A percentile compares a stretch with the other conserved stretches of the same genome.
These are phyloP conservation scores for Nannochloris sp. DNA, from an alignment of 139 green algal species.

Conservation along the genomic window DNA sequence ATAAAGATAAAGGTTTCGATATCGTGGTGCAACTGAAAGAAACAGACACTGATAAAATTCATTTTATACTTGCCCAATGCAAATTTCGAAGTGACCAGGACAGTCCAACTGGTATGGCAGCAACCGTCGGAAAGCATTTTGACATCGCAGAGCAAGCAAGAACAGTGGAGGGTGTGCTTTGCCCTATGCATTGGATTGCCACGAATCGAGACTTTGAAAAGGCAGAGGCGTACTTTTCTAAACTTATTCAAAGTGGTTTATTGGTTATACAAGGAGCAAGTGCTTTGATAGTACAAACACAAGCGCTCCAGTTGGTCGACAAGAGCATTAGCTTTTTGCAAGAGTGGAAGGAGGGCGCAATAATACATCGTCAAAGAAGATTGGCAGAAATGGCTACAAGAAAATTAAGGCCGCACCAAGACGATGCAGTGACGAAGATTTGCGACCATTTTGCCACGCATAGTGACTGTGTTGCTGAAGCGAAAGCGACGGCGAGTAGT, in stretches of 20 bases:
- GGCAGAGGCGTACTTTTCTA: neutral
- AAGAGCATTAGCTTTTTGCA: no score
- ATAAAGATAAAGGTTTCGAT: neutral
- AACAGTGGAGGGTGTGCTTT: neutral
- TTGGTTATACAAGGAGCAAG: neutral
- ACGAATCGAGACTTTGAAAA: neutral
- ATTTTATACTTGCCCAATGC: constrained; percentile 3
- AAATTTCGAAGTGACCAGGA: neutral
- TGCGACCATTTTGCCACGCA: neutral
- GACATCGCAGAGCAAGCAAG: neutral
- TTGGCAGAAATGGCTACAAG: no score
- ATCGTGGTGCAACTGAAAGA: neutral
- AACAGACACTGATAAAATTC: neutral
- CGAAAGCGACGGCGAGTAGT: neutral
- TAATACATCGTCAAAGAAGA: no score
- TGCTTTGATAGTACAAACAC: neutral
- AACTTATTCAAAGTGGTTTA: neutral
- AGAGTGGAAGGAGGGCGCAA: no score
- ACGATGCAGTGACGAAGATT: neutral
- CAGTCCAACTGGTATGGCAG: neutral
- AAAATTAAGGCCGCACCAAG: neutral
- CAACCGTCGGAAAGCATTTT: neutral
- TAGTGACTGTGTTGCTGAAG: no score
- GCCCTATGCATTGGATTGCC: neutral
- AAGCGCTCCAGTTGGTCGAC: neutral